phyloP scores from a whole-genome alignment of 805 yeast species.

The Priceomyces melissophilus region DNA sequence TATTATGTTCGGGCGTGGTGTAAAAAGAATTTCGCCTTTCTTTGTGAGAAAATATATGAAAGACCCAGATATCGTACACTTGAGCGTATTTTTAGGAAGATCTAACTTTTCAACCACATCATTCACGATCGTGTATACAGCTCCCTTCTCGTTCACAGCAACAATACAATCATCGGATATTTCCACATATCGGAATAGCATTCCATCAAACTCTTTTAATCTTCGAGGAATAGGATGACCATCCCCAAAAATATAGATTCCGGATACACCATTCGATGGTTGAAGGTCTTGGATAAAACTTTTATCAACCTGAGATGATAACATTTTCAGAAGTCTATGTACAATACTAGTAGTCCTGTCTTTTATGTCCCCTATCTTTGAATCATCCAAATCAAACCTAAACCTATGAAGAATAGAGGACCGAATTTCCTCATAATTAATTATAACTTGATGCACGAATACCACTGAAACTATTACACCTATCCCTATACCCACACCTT shows the following conservation, averaged over 20 bases:
- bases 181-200: constrained; percentile 53
- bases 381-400: constrained; percentile 35
- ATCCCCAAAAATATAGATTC: constrained; percentile 38
- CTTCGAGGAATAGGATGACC: constrained; percentile 54
- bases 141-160: constrained; percentile 67
- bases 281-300: constrained; percentile 16
- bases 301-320: constrained; percentile 21
- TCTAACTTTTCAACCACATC: constrained; percentile 26
- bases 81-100: constrained; percentile 26
- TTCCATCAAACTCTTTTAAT: constrained; percentile 60
- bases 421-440: constrained; percentile 42
- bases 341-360: constrained; percentile 27
- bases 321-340: constrained; percentile 22
- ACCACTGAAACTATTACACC: constrained; percentile 35
- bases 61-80: constrained; percentile 50
- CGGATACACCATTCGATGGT: constrained; percentile 24
- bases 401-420: constrained; percentile 28
- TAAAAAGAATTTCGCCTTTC: constrained; percentile 34
- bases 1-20: constrained; percentile 21
- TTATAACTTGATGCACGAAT: constrained; percentile 38
- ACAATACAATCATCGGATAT: constrained; percentile 46
- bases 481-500: constrained; percentile 44
- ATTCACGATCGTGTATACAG: constrained; percentile 69
- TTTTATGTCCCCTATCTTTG: constrained; percentile 30
- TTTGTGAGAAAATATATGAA: constrained; percentile 39